A percentile compares a stretch with the other conserved stretches of the same genome.
These are phyloP conservation scores for Neocallimastix lanati DNA, from an alignment of 192 early-diverging fungal species.

Conservation along the genomic window DNA sequence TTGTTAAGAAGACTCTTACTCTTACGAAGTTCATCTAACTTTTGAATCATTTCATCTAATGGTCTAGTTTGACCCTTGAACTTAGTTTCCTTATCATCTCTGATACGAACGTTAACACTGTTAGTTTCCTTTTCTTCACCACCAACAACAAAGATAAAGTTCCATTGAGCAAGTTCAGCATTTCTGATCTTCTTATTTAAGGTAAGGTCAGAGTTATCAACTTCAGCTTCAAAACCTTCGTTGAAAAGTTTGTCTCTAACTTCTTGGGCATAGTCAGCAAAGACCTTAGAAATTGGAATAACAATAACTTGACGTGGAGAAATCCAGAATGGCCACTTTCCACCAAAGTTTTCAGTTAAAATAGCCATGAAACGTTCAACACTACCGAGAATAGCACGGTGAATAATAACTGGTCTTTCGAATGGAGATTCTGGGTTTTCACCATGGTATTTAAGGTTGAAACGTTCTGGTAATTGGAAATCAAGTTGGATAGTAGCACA, in stretches of 20 bases:
- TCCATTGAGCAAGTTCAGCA: constrained; percentile 80
- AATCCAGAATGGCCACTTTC: constrained; percentile 98
- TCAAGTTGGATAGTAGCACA: constrained; percentile 97
- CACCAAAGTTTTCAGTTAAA: constrained; percentile 85
- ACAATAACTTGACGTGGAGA: constrained; percentile 83
- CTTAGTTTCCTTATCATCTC: constrained; percentile 57
- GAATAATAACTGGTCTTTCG: constrained; percentile 91
- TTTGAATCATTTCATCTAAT: constrained; percentile 45
- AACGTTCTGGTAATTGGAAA: constrained; percentile 91
- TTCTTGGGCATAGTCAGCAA: constrained; percentile 64
- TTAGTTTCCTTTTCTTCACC: constrained; percentile 53
- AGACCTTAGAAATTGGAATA: constrained; percentile 64
- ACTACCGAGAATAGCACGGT: constrained; percentile 92
- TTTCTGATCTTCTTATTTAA: constrained; percentile 97
- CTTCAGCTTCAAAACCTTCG: constrained; percentile 66
- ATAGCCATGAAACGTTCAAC: constrained; percentile 92
- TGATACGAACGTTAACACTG: constrained; percentile 80
- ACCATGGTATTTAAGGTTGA: constrained; percentile 68
- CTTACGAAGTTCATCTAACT: constrained; percentile 51
- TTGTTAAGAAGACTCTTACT: constrained; percentile 5
- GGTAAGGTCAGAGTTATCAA: constrained; percentile 66
- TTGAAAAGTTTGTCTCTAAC: constrained; percentile 49
- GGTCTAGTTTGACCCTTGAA: constrained; percentile 47
- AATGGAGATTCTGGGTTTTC: constrained; percentile 26
- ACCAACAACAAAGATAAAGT: constrained; percentile 94